Percentiles rank a stretch among this genome's conserved stretches.
phyloP scores from a whole-genome alignment of 768 basidiomycete genomes.

The Lactarius trivialis region DNA sequence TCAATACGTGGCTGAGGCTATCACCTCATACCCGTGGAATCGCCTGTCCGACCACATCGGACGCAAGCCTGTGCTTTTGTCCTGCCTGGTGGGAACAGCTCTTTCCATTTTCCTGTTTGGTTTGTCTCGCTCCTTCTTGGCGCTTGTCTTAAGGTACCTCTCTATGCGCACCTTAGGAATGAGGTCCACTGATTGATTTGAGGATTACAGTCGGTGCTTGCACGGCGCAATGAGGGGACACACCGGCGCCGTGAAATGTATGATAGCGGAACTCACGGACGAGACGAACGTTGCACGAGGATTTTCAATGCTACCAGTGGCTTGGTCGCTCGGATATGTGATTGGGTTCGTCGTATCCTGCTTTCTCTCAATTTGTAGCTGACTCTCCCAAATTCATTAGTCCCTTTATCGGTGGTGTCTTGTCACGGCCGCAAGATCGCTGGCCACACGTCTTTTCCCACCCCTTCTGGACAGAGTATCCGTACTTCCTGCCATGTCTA shows the following conservation, averaged over 20 bases:
- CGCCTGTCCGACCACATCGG: neutral
- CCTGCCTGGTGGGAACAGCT: neutral
- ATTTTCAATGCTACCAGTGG: neutral
- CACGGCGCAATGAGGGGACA: neutral
- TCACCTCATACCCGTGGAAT: neutral
- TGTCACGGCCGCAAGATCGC: no score
- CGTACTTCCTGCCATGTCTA: no score
- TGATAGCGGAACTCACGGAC: neutral
- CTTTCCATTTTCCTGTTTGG: neutral
- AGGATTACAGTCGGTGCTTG: neutral
- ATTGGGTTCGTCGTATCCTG: constrained; percentile 11
- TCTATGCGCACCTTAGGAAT: neutral
- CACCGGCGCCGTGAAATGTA: neutral
- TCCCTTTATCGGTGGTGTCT: no score
- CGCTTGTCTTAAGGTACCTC: neutral
- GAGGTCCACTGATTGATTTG: neutral
- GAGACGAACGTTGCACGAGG: neutral
- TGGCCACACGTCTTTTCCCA: no score
- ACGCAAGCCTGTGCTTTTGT: neutral
- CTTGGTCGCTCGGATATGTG: neutral
- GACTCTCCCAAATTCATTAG: no score
- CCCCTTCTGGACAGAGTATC: no score
- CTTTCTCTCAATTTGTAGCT: no score
- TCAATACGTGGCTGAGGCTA: neutral
- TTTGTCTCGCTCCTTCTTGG: neutral